A percentile compares a stretch with the other conserved stretches of the same genome.
Evolutionary conservation across 2,329 filamentous ascomycete species (phyloP).

Genomic region (Penicillium thymicola): DNA sequence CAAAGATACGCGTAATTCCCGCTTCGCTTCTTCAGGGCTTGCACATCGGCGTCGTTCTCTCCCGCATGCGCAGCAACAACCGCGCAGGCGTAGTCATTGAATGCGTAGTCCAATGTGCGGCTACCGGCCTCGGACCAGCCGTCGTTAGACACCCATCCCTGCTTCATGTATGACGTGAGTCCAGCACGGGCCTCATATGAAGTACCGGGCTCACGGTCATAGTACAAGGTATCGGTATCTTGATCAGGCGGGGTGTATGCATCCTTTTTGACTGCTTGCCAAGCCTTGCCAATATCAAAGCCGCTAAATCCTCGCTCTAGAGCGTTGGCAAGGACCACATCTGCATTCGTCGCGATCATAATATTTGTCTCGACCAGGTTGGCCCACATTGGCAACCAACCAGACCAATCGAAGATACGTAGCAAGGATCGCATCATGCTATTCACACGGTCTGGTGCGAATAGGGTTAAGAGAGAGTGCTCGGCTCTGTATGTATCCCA

Average conservation of each 20-base stretch:
- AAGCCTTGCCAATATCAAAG: constrained; percentile 46
- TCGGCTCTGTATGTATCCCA: constrained; percentile 52
- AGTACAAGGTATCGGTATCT: constrained; percentile 47
- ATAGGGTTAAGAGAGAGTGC: constrained; percentile 46
- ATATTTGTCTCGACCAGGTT: constrained; percentile 52
- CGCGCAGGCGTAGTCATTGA: constrained; percentile 46
- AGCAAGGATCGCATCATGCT: constrained; percentile 49
- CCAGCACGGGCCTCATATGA: constrained; percentile 48
- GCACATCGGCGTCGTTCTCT: constrained; percentile 32
- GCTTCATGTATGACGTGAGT: constrained; percentile 44
- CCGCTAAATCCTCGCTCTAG: constrained; percentile 42
- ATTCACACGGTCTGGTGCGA: constrained; percentile 48
- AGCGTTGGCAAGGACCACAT: constrained; percentile 50
- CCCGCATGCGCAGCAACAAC: constrained; percentile 41
- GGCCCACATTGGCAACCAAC: constrained; percentile 50
- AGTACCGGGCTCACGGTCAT: constrained; percentile 47
- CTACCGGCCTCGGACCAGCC: constrained; percentile 48
- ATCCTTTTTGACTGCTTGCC: constrained; percentile 46
- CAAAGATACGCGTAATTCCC: constrained; percentile 45
- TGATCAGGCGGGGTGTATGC: constrained; percentile 46
- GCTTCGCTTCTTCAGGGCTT: constrained; percentile 36
- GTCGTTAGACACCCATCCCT: constrained; percentile 50
- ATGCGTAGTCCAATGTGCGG: constrained; percentile 49
- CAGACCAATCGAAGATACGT: constrained; percentile 47
- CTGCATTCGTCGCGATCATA: constrained; percentile 51